Evolutionary conservation across 2,329 filamentous ascomycete genomes (phyloP).

Genomic region (Paraphaeosphaeria minitans): DNA sequence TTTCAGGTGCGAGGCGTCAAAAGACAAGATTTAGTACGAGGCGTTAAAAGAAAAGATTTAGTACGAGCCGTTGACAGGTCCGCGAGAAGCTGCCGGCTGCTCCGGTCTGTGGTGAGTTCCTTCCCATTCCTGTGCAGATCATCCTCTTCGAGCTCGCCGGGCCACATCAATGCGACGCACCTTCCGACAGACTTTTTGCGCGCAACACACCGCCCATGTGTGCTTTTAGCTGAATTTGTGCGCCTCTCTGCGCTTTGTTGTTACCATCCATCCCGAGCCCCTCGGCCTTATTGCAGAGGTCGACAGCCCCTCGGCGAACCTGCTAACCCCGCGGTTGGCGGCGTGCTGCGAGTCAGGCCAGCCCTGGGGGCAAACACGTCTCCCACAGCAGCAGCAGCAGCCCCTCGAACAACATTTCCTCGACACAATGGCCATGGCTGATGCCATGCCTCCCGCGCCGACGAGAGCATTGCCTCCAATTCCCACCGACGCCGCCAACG

Average conservation of each 20-base stretch:
- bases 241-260: background rate
- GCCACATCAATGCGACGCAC: background rate
- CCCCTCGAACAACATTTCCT: background rate
- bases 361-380: slow-evolving; percentile 1
- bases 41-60: background rate
- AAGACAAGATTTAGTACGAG: background rate
- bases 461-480: slow-evolving; percentile 33
- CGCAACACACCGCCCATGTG: background rate
- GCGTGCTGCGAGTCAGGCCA: slow-evolving; percentile 4
- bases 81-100: background rate
- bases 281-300: background rate
- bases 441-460: slow-evolving; percentile 28
- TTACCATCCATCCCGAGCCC: background rate
- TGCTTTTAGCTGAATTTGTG: background rate
- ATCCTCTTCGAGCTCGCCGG: background rate
- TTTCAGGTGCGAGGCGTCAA: background rate
- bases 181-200: background rate
- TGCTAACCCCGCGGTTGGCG: slow-evolving; percentile 11
- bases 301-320: slow-evolving; percentile 5
- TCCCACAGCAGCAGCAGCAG: background rate
- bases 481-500: slow-evolving; percentile 24
- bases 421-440: slow-evolving; percentile 32
- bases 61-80: background rate
- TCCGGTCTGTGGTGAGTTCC: slow-evolving; percentile 6
- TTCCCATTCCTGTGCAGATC: background rate